A percentile compares a stretch with the other conserved stretches of the same genome.
phyloP scores from a whole-genome alignment of 306 rosid species.

The Bauhinia variegata region DNA sequence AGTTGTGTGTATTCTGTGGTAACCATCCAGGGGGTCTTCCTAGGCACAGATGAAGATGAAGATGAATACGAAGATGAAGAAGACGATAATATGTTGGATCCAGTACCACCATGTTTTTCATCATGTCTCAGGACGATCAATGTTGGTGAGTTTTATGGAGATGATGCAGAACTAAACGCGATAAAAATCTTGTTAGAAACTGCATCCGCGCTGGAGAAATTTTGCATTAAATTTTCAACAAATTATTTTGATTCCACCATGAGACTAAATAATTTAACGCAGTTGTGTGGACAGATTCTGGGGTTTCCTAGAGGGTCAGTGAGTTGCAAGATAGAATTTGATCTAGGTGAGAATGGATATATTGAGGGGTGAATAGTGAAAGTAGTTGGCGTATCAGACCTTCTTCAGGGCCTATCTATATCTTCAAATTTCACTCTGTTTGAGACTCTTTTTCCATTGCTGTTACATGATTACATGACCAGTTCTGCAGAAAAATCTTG shows the following conservation, averaged over 20 bases:
- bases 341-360: too few species aligned
- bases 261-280: not conserved
- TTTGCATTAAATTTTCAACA: not conserved
- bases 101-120: not conserved
- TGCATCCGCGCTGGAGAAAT: not conserved
- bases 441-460: too few species aligned
- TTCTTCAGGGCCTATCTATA: too few species aligned
- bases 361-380: too few species aligned
- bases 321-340: not conserved
- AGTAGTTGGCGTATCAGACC: too few species aligned
- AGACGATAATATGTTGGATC: not conserved
- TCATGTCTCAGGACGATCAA: conserved; percentile 2
- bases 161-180: not conserved
- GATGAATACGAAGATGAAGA: too few species aligned
- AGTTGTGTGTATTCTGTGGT: not conserved
- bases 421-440: too few species aligned
- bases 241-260: not conserved
- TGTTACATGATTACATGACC: too few species aligned
- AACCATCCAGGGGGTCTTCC: not conserved
- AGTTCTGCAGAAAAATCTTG: too few species aligned
- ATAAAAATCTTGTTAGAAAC: not conserved
- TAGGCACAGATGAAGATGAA: not conserved
- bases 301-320: conserved; percentile 2
- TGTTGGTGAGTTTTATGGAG: not conserved
- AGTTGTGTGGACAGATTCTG: not conserved